Evolutionary conservation across 305 asterid genomes (phyloP).

Genomic region (Fraxinus latifolia): DNA sequence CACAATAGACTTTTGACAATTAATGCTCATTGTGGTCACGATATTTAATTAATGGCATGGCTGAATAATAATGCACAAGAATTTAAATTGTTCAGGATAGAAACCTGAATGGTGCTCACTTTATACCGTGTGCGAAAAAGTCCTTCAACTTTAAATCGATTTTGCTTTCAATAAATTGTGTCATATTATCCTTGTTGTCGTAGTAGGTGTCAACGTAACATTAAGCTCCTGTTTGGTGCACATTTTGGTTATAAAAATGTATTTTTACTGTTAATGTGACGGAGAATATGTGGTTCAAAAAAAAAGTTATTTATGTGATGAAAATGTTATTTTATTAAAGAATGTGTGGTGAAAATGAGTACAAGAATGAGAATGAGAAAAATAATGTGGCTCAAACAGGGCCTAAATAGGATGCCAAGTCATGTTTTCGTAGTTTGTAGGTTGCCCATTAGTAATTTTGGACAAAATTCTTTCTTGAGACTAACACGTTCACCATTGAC

Average conservation of each 20-base stretch:
- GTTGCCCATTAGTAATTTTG: too few relatives aligned
- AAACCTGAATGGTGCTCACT: neutral
- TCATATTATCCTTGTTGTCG: neutral
- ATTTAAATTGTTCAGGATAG: neutral
- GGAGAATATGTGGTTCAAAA: too few relatives aligned
- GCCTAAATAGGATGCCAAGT: neutral
- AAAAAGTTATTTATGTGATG: too few relatives aligned
- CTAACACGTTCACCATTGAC: neutral
- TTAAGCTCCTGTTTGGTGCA: too few relatives aligned
- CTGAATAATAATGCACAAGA: neutral
- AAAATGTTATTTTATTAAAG: too few relatives aligned
- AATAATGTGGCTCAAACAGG: too few relatives aligned
- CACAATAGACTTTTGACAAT: slow-evolving; percentile 9
- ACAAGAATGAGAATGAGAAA: too few relatives aligned
- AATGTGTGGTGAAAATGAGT: too few relatives aligned
- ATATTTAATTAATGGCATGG: neutral
- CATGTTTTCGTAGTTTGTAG: too few relatives aligned
- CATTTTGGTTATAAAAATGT: too few relatives aligned
- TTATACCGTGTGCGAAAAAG: neutral
- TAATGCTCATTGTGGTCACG: slow-evolving; percentile 2
- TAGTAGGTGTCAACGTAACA: neutral
- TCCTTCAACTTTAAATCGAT: neutral
- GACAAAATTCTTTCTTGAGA: neutral
- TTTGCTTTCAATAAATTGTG: neutral
- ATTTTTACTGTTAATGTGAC: too few relatives aligned